A percentile compares a stretch with the other conserved stretches of the same genome.
Evolutionary conservation across 2,329 filamentous ascomycete species (phyloP).

Genomic region (Leptographium wingfieldii): DNA sequence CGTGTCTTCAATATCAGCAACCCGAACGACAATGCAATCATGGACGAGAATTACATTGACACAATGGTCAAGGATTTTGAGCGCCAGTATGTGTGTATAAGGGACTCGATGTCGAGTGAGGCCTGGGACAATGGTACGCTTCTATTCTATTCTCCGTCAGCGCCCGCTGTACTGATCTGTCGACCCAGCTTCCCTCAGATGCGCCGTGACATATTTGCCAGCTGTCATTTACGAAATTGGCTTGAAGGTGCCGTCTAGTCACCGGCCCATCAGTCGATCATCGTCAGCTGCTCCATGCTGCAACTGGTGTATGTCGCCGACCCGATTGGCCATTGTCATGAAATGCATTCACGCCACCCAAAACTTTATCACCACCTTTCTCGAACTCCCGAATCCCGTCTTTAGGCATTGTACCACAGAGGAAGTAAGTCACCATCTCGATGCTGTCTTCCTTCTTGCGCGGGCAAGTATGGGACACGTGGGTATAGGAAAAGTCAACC

Average conservation of each 20-base stretch:
- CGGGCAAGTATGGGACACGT: constrained; percentile 3
- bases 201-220: constrained; percentile 10
- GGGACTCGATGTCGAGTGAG: constrained; percentile 5
- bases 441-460: constrained; percentile 10
- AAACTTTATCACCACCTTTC: constrained; percentile 9
- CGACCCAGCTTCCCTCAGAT: constrained; percentile 8
- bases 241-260: constrained; percentile 7
- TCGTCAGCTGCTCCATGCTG: constrained; percentile 9
- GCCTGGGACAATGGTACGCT: constrained; percentile 11
- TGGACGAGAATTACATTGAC: constrained; percentile 12
- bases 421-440: constrained; percentile 11
- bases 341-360: constrained; percentile 11
- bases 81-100: constrained; percentile 10
- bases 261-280: not conserved
- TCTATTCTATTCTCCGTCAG: not conserved
- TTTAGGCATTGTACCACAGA: constrained; percentile 8
- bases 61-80: constrained; percentile 12
- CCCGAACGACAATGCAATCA: not conserved
- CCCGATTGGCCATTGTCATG: constrained; percentile 10
- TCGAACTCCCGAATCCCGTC: constrained; percentile 5
- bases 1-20: constrained; percentile 8
- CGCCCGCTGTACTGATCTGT: not conserved
- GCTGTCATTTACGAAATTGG: constrained; percentile 13
- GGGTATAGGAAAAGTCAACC: not conserved
- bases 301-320: constrained; percentile 11